phyloP scores from a whole-genome alignment of 2,329 filamentous ascomycete species.

The Fusarium scirpi region DNA sequence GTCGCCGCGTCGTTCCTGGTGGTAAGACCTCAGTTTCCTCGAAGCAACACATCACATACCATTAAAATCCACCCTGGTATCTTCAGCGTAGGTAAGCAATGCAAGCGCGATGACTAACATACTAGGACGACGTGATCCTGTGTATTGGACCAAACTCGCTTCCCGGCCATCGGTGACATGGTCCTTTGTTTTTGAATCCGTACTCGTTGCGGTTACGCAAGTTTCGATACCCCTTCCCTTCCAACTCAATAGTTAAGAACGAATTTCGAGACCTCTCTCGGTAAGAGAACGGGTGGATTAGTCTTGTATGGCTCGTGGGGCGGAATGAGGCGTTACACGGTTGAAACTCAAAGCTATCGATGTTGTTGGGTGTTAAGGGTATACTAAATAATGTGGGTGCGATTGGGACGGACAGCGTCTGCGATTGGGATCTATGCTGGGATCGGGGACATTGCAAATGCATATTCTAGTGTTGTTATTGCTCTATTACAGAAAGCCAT shows the following conservation, averaged over 20 bases:
- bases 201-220: constrained; percentile 29
- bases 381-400: constrained; percentile 6
- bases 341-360: constrained; percentile 25
- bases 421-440: constrained; percentile 22
- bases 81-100: constrained; percentile 33
- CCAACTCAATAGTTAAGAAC: constrained; percentile 30
- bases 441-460: constrained; percentile 8
- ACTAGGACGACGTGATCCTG: constrained; percentile 30
- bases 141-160: not conserved
- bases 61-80: not conserved
- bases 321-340: constrained; percentile 39
- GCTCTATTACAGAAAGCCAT: constrained; percentile 14
- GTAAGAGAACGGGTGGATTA: constrained; percentile 32
- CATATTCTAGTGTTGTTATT: constrained; percentile 12
- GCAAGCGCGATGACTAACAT: constrained; percentile 32
- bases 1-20: constrained; percentile 29
- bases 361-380: constrained; percentile 8
- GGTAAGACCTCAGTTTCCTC: constrained; percentile 41
- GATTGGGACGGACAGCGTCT: constrained; percentile 11
- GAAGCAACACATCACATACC: constrained; percentile 12
- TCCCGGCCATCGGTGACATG: constrained; percentile 11
- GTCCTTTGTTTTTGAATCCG: constrained; percentile 23
- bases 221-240: constrained; percentile 44
- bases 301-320: constrained; percentile 33
- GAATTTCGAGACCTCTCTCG: constrained; percentile 21